phyloP scores from a whole-genome alignment of 169 alveolate genomes.

The Plasmodium yoelii region DNA sequence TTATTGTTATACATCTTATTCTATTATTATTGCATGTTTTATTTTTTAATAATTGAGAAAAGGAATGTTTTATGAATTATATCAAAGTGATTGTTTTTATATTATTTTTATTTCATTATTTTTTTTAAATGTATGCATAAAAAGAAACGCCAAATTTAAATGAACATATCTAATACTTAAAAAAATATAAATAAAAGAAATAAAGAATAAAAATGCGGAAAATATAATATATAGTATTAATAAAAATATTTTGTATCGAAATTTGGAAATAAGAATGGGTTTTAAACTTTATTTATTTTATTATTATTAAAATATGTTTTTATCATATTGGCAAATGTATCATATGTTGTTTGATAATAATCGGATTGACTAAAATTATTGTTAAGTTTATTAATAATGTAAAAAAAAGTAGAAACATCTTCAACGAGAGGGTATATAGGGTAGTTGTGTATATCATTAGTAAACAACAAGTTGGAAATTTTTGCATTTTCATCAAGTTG shows the following conservation, averaged over 20 bases:
- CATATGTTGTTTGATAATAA: conserved; percentile 40
- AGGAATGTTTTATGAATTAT: conserved; percentile 22
- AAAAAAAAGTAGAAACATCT: conserved; percentile 64
- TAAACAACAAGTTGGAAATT: conserved; percentile 54
- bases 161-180: conserved; percentile 6
- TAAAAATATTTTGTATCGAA: background rate
- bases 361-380: conserved; percentile 10
- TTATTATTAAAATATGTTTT: conserved; percentile 17
- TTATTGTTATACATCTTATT: background rate
- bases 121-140: conserved; percentile 46
- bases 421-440: conserved; percentile 73
- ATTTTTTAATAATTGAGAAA: conserved; percentile 13
- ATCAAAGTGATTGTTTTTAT: background rate
- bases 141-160: conserved; percentile 38
- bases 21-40: too few species aligned
- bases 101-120: conserved; percentile 25
- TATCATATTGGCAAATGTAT: conserved; percentile 31
- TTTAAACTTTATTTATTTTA: background rate
- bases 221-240: background rate
- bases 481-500: conserved; percentile 19
- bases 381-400: conserved; percentile 58
- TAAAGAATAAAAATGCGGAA: conserved; percentile 1
- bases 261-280: background rate
- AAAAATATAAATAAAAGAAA: conserved; percentile 13
- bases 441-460: conserved; percentile 68